phyloP scores from a whole-genome alignment of 805 yeast species.

The Pichia nanzhaoensis region DNA sequence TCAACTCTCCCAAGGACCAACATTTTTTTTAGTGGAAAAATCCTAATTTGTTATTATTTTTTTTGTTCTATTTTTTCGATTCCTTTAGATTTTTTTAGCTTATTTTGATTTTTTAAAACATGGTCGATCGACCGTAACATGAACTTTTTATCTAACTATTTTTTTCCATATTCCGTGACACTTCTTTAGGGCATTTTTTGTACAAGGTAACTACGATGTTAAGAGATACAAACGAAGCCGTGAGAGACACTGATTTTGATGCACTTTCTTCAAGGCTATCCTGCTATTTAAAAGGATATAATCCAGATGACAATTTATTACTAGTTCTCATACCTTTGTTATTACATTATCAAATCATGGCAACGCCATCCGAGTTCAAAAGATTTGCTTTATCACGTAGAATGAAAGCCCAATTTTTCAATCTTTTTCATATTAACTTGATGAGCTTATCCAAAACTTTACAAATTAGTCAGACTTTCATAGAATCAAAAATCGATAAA shows the following conservation, averaged over 20 bases:
- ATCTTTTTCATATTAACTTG: constrained; percentile 15
- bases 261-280: constrained; percentile 61
- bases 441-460: not conserved
- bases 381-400: constrained; percentile 30
- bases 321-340: constrained; percentile 32
- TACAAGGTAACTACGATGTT: not conserved
- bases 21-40: not conserved
- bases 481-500: not conserved
- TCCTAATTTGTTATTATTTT: too few relatives aligned
- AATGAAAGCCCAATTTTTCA: constrained; percentile 34
- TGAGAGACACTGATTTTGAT: constrained; percentile 51
- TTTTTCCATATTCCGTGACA: too few relatives aligned
- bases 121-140: too few relatives aligned
- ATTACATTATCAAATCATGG: constrained; percentile 31
- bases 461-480: not conserved
- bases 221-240: constrained; percentile 15
- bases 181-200: too few relatives aligned
- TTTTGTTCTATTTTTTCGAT: not conserved
- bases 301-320: constrained; percentile 32
- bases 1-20: constrained; percentile 1
- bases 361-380: constrained; percentile 31
- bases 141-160: too few relatives aligned
- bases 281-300: constrained; percentile 43
- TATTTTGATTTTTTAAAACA: not conserved
- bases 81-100: not conserved